Percentiles rank a stretch among this genome's conserved stretches.
These are phyloP conservation scores for Astraeus odoratus DNA, from an alignment of 768 basidiomycete genomes.

Conservation along the genomic window DNA sequence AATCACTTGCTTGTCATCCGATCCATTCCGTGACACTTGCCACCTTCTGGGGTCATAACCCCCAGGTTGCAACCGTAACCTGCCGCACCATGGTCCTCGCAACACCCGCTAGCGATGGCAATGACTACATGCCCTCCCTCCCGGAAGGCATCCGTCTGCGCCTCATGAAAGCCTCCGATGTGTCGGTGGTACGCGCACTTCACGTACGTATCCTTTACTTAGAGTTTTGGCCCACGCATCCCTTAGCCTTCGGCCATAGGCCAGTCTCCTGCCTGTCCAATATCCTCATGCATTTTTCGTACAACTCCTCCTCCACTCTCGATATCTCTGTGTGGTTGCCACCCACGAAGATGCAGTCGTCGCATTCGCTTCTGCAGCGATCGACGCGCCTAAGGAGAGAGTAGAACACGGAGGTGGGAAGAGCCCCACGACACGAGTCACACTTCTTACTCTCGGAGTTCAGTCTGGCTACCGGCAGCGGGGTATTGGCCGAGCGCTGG, in stretches of 20 bases:
- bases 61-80: not conserved
- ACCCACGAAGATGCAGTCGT: conserved; percentile 13
- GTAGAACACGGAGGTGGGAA: conserved; percentile 1
- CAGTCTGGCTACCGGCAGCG: conserved; percentile 19
- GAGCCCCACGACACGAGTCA: conserved; percentile 11
- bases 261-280: conserved; percentile 18
- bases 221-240: not conserved
- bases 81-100: not conserved
- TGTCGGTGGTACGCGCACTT: conserved; percentile 19
- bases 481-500: conserved; percentile 25
- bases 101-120: not conserved
- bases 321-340: conserved; percentile 25
- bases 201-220: conserved; percentile 14
- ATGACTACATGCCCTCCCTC: not conserved
- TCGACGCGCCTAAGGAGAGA: conserved; percentile 1
- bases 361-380: conserved; percentile 24
- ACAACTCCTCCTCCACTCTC: conserved; percentile 24
- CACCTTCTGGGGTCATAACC: not conserved
- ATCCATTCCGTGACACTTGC: not conserved
- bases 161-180: conserved; percentile 22
- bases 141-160: conserved; percentile 14
- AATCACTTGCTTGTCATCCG: not conserved
- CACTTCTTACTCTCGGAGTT: conserved; percentile 27
- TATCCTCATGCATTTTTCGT: conserved; percentile 27
- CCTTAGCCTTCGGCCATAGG: conserved; percentile 7